These are phyloP conservation scores for Zoysia japonica DNA, from an alignment of 176 grass and related monocot genomes.

Conservation along the genomic window DNA sequence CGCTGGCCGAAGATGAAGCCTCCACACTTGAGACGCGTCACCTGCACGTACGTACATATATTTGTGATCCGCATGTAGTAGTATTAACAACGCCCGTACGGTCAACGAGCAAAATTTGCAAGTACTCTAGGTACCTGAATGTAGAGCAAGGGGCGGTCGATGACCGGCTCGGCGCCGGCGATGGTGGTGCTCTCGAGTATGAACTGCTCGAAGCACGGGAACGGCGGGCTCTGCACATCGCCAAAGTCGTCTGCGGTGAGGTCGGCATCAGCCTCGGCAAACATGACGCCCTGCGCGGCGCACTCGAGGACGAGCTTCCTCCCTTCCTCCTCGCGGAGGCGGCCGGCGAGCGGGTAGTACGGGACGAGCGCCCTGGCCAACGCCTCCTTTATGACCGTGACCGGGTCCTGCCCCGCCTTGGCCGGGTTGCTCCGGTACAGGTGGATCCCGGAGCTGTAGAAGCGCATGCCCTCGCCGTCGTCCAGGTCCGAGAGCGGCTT, in stretches of 20 bases:
- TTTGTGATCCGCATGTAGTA: no score
- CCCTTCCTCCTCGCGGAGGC: constrained; percentile 42
- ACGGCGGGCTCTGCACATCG: constrained; percentile 56
- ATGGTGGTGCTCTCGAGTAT: constrained; percentile 41
- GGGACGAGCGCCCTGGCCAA: constrained; percentile 60
- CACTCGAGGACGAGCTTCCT: constrained; percentile 72
- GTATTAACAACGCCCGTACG: not conserved
- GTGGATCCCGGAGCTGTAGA: constrained; percentile 54
- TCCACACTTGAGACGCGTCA: constrained; percentile 62
- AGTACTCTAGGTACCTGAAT: constrained; percentile 41
- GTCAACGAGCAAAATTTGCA: no score
- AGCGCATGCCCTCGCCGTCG: constrained; percentile 61
- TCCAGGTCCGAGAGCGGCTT: constrained; percentile 69
- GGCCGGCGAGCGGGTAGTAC: constrained; percentile 71
- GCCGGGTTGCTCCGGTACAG: constrained; percentile 48
- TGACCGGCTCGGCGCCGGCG: constrained; percentile 41
- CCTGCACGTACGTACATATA: constrained; percentile 23
- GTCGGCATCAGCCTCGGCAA: constrained; percentile 68
- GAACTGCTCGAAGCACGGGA: constrained; percentile 62
- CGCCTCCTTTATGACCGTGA: constrained; percentile 52
- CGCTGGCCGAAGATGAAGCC: constrained; percentile 72
- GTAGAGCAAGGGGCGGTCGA: constrained; percentile 53
- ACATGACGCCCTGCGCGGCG: constrained; percentile 60
- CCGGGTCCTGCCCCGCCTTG: constrained; percentile 43
- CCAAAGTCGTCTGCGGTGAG: constrained; percentile 54